Base-by-base conservation (phyloP, 192 early-diverging fungal species). In the Linnemannia exigua region DNA sequence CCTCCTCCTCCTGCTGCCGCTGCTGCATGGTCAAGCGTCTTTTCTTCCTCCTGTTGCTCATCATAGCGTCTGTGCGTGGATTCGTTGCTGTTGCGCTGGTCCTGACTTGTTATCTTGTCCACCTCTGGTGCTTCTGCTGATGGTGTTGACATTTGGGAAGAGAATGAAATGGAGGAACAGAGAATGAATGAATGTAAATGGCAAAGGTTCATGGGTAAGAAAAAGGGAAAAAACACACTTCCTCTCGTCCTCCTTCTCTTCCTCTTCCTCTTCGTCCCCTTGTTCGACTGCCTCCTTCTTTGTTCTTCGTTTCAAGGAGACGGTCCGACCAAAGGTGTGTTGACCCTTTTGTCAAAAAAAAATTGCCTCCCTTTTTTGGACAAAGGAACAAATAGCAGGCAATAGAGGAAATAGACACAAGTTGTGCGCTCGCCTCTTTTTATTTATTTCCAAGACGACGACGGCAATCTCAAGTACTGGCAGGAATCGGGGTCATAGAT, bases 341-440 rank as follows among this genome's bases (percentile, higher is more conserved):
- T n/a, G n/a, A n/a, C n/a, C 52, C 20, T 22, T 31, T 20, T 3
- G 1, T 31, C 15, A 3, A 4, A 1, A 31, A 31, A 15, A 31
- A 63, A 63, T 63, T 63, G 58, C 58, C 58, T 63, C 58, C 58
- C 58, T 63, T 25, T 63, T 63, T 63, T 63, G 58, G 58, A 63
- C 14, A 63, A 33, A 63, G 14, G 41, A 44, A 44, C 41, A 44
- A 9, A 44, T 3, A 44, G 41, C 5, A 44, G 41, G 41, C 41
- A 6, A 6, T 44, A 44, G 9, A 6, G 41, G 41, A 9, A 44
- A 44, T 44, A 9, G 41, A n/a, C n/a, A n/a, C n/a, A n/a, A n/a
- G n/a, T n/a, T n/a, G n/a, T n/a, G n/a, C n/a, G n/a, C n/a, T n/a
- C 41, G 41, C 41, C 3, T 44, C 41, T 44, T 44, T 44, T 44